phyloP scores from a whole-genome alignment of 768 basidiomycete species.

The Daedalea quercina region DNA sequence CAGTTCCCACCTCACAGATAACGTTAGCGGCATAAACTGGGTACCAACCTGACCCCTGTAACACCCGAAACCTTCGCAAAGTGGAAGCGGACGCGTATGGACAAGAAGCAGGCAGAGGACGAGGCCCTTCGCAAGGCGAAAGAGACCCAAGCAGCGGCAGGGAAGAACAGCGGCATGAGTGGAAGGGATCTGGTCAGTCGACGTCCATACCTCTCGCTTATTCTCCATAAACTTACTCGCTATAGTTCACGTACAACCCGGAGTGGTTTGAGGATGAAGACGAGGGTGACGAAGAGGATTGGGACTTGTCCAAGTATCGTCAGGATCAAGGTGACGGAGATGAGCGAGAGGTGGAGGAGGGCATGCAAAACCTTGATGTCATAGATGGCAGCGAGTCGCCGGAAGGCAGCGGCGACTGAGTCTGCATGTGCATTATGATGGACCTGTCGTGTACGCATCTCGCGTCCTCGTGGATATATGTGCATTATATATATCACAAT shows the following conservation, averaged over 20 bases:
- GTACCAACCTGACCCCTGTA: constrained; percentile 84
- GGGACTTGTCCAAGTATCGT: constrained; percentile 51
- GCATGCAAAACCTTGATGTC: constrained; percentile 39
- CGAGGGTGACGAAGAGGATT: constrained; percentile 41
- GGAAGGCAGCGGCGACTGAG: constrained; percentile 25
- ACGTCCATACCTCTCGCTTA: neutral
- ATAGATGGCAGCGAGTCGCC: constrained; percentile 26
- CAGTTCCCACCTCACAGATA: constrained; percentile 2
- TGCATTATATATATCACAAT: constrained; percentile 9
- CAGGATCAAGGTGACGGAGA: constrained; percentile 57
- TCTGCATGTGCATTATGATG: neutral
- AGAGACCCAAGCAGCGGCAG: constrained; percentile 72
- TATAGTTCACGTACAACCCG: constrained; percentile 89
- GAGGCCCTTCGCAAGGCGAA: constrained; percentile 81
- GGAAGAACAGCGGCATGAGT: constrained; percentile 90
- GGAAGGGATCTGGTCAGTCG: constrained; percentile 83
- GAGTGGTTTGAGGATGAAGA: constrained; percentile 87
- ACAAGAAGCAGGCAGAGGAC: constrained; percentile 89
- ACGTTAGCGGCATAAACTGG: constrained; percentile 86
- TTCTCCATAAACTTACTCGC: neutral
- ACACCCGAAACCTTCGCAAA: constrained; percentile 85
- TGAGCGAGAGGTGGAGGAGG: constrained; percentile 41
- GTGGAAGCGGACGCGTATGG: constrained; percentile 94
- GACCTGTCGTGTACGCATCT: neutral
- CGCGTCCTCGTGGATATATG: neutral